Percentiles rank a stretch among this genome's conserved stretches.
Conservation (phyloP, 129 eudicot species). For the Logfia minima region DNA sequence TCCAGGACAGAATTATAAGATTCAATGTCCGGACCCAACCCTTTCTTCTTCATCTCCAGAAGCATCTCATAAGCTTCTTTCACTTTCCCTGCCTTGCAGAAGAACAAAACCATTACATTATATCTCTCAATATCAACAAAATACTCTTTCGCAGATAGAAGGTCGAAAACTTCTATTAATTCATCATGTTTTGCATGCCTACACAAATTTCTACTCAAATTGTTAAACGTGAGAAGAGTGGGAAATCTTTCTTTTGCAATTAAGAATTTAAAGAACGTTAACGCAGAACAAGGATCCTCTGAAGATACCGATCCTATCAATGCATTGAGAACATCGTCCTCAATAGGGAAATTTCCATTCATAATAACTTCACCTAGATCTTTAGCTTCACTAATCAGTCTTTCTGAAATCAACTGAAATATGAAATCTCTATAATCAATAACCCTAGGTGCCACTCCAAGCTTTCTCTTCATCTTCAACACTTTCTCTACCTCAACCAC, state of each 20-base stretch:
- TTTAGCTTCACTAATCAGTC: slow-evolving; percentile 61
- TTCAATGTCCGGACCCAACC: slow-evolving; percentile 54
- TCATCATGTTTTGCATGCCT: slow-evolving; percentile 56
- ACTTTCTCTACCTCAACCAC: slow-evolving; percentile 51
- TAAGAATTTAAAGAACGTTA: slow-evolving; percentile 60
- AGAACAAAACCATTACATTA: slow-evolving; percentile 44
- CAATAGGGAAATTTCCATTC: slow-evolving; percentile 64
- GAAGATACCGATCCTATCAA: slow-evolving; percentile 73
- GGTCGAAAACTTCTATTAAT: slow-evolving; percentile 43
- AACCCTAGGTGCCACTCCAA: slow-evolving; percentile 84
- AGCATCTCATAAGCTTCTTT: slow-evolving; percentile 63
- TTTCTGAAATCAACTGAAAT: slow-evolving; percentile 56
- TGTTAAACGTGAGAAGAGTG: slow-evolving; percentile 55
- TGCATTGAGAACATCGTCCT: slow-evolving; percentile 72
- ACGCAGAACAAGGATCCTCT: slow-evolving; percentile 50
- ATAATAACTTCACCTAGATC: slow-evolving; percentile 71
- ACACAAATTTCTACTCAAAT: slow-evolving; percentile 62
- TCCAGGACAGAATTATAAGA: slow-evolving; percentile 74
- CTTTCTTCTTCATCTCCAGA: slow-evolving; percentile 77
- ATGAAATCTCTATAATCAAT: slow-evolving; percentile 61
- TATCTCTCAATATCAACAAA: slow-evolving; percentile 52
- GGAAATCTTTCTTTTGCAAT: slow-evolving; percentile 53
- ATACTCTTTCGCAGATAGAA: slow-evolving; percentile 58
- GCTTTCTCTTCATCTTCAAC: slow-evolving; percentile 77
- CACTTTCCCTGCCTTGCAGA: slow-evolving; percentile 73